These are phyloP conservation scores for Beta lomatogona DNA, from an alignment of 179 eudicot genomes.

Conservation along the genomic window DNA sequence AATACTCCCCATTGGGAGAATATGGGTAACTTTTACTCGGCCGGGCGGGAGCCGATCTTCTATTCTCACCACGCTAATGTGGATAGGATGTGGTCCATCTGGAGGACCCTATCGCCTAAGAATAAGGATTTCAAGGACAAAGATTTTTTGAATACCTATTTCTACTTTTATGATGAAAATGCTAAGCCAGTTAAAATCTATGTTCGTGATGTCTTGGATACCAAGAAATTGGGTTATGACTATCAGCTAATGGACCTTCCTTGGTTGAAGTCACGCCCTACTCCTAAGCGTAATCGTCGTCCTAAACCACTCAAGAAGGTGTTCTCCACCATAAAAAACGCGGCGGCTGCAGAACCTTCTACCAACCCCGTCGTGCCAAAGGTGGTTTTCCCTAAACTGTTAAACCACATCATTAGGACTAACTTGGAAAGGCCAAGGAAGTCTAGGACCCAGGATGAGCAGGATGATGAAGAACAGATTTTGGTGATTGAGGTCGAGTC, in stretches of 20 bases:
- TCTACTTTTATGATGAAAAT: slow-evolving; percentile 76
- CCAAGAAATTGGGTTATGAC: slow-evolving; percentile 51
- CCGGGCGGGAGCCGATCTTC: slow-evolving; percentile 73
- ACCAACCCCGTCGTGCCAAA: slow-evolving; percentile 6
- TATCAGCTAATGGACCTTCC: slow-evolving; percentile 67
- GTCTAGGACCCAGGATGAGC: slow-evolving; percentile 55
- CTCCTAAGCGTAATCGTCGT: slow-evolving; percentile 21
- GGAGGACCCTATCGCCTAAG: slow-evolving; percentile 55
- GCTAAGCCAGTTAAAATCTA: slow-evolving; percentile 56
- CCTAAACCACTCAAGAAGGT: slow-evolving; percentile 28
- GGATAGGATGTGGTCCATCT: slow-evolving; percentile 70
- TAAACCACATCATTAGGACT: slow-evolving; percentile 38
- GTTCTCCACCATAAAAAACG: slow-evolving; percentile 24
- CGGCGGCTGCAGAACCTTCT: slow-evolving; percentile 30
- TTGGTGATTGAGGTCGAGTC: slow-evolving; percentile 13
- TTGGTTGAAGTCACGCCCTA: slow-evolving; percentile 57
- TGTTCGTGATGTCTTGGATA: slow-evolving; percentile 60
- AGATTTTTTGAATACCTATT: slow-evolving; percentile 58
- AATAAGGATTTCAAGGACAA: slow-evolving; percentile 52
- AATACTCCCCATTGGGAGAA: slow-evolving; percentile 54
- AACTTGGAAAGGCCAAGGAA: slow-evolving; percentile 59
- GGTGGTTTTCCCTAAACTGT: slow-evolving; percentile 42
- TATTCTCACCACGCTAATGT: slow-evolving; percentile 68
- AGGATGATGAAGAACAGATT: slow-evolving; percentile 64
- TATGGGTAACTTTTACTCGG: slow-evolving; percentile 86